These are phyloP conservation scores for Pleurotus salmoneostramineus DNA, from an alignment of 768 basidiomycete genomes.

Conservation along the genomic window DNA sequence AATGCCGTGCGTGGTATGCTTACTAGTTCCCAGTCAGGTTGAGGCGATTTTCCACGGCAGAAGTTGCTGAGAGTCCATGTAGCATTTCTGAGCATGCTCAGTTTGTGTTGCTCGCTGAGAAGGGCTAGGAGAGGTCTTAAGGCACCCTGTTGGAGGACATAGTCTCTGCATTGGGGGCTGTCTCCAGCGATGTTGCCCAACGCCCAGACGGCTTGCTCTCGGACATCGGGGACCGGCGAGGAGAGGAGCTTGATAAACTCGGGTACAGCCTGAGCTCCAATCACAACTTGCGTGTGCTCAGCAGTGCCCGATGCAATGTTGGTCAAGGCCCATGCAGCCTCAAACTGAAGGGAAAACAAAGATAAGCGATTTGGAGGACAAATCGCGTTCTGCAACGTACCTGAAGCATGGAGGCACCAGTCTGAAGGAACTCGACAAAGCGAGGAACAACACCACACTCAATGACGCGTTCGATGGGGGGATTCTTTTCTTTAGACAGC, in stretches of 20 bases:
- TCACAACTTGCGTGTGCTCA: slow-evolving; percentile 97
- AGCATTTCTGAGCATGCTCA: slow-evolving; percentile 97
- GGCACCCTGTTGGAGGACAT: slow-evolving; percentile 91
- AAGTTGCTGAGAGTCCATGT: slow-evolving; percentile 99
- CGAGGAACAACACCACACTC: slow-evolving; percentile 96
- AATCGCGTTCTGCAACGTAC: slow-evolving; percentile 31
- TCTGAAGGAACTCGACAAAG: slow-evolving; percentile 91
- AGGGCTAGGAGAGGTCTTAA: slow-evolving; percentile 87
- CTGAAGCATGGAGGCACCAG: slow-evolving; percentile 81
- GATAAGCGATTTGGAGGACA: background rate
- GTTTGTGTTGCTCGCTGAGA: slow-evolving; percentile 94
- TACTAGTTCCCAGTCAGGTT: slow-evolving; percentile 97
- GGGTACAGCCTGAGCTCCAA: slow-evolving; percentile 90
- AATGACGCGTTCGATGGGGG: slow-evolving; percentile 97
- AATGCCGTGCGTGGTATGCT: slow-evolving; percentile 19
- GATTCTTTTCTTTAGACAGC: slow-evolving; percentile 98
- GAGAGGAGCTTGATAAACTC: slow-evolving; percentile 96
- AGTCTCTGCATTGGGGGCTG: slow-evolving; percentile 95
- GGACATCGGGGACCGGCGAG: slow-evolving; percentile 92
- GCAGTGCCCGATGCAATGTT: slow-evolving; percentile 98
- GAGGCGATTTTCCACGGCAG: slow-evolving; percentile 96
- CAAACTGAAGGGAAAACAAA: slow-evolving; percentile 55
- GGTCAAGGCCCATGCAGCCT: slow-evolving; percentile 97
- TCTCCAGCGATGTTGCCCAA: slow-evolving; percentile 99
- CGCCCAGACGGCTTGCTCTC: slow-evolving; percentile 99